Percentiles rank a stretch among this genome's conserved stretches.
Evolutionary conservation across 306 rosid species (phyloP).

Genomic region (Amphicarpaea edgeworthii): DNA sequence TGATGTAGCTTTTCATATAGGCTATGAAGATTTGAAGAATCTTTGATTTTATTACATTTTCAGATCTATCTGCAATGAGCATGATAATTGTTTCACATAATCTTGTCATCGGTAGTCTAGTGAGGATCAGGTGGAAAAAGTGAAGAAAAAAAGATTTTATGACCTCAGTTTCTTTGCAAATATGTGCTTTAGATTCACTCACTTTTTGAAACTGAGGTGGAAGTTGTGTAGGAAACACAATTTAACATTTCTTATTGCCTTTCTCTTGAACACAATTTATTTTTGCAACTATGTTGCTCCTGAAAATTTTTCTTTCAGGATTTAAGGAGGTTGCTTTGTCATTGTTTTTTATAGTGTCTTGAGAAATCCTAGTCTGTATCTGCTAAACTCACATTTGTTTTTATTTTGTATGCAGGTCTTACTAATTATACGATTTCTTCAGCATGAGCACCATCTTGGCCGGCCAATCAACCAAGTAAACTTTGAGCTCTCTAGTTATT

Average conservation of each 20-base stretch:
- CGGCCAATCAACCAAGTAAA: constrained; percentile 91
- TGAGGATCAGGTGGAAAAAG: background rate
- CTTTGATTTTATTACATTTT: constrained; percentile 4
- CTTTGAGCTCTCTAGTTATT: constrained; percentile 31
- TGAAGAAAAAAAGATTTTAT: background rate
- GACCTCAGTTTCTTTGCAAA: constrained; percentile 24
- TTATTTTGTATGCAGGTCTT: constrained; percentile 64
- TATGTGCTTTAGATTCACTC: constrained; percentile 29
- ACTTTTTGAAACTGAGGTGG: background rate
- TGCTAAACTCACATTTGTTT: constrained; percentile 30
- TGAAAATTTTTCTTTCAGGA: constrained; percentile 19
- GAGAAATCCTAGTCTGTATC: constrained; percentile 28
- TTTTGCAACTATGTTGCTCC: constrained; percentile 2
- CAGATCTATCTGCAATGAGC: constrained; percentile 19
- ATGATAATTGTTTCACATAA: constrained; percentile 18
- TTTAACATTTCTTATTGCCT: constrained; percentile 1
- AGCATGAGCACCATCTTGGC: constrained; percentile 97
- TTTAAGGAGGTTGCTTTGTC: constrained; percentile 26
- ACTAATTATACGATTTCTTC: constrained; percentile 89
- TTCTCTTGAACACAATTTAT: background rate
- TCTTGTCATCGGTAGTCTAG: constrained; percentile 20
- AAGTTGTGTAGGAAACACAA: background rate
- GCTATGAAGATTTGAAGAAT: constrained; percentile 27
- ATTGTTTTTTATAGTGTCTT: constrained; percentile 7
- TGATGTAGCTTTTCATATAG: background rate